Conservation (phyloP, 192 early-diverging fungal species). For the Funneliformis geosporum region DNA sequence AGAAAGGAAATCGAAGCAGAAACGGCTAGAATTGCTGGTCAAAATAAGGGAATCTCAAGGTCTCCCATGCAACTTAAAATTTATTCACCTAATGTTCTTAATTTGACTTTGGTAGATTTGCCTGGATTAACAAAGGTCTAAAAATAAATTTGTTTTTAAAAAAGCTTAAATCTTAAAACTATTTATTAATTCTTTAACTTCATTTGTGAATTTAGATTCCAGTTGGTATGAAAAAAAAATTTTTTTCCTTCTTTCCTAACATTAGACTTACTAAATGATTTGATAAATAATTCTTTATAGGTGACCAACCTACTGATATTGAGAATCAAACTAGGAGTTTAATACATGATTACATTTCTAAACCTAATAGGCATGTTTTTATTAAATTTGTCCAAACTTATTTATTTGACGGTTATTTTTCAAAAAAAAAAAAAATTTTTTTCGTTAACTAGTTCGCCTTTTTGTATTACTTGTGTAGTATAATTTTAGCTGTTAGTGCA, state of each 20-base stretch:
- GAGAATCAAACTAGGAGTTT: conserved; percentile 77
- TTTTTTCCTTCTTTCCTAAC: conserved; percentile 5
- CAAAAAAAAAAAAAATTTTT: no score
- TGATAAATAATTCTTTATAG: conserved; percentile 42
- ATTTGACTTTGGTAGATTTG: conserved; percentile 79
- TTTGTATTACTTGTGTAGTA: conserved; percentile 38
- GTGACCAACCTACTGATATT: conserved; percentile 82
- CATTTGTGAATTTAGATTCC: conserved; percentile 39
- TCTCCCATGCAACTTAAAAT: conserved; percentile 79
- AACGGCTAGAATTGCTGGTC: conserved; percentile 75
- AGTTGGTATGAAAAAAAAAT: conserved; percentile 44
- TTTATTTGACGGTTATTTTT: no score
- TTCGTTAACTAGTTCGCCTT: no score
- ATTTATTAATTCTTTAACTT: background rate
- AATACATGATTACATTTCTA: conserved; percentile 76
- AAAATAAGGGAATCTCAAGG: conserved; percentile 77
- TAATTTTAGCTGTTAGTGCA: conserved; percentile 80
- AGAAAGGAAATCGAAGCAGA: conserved; percentile 79
- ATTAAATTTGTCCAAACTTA: background rate
- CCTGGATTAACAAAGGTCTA: conserved; percentile 80
- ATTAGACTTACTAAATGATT: background rate
- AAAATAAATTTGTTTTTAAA: background rate
- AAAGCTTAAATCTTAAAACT: background rate
- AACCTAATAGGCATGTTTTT: conserved; percentile 66
- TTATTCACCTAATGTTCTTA: conserved; percentile 74